These are phyloP conservation scores for Coemansia sp. DNA, from an alignment of 192 early-diverging fungal genomes.

Conservation along the genomic window DNA sequence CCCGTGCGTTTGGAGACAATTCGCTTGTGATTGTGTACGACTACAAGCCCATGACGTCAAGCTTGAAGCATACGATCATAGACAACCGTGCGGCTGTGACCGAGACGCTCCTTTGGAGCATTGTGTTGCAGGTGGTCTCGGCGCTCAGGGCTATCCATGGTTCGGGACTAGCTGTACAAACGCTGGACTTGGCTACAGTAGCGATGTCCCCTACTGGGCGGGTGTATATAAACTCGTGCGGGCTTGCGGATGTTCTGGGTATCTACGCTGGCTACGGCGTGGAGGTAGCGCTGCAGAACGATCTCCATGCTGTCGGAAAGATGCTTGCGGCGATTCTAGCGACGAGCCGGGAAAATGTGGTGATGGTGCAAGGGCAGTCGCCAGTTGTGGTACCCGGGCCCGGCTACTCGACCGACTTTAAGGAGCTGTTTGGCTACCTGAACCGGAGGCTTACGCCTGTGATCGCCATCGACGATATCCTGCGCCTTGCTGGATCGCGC, in stretches of 20 bases:
- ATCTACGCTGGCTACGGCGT: conserved; percentile 12
- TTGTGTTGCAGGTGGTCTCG: conserved; percentile 38
- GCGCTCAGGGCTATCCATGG: conserved; percentile 79
- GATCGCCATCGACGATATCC: conserved; percentile 40
- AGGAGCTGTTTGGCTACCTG: conserved; percentile 72
- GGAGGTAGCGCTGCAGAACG: conserved; percentile 28
- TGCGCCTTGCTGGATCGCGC: conserved; percentile 49
- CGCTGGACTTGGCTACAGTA: conserved; percentile 83
- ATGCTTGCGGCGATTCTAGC: conserved; percentile 28
- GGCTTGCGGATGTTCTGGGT: conserved; percentile 40
- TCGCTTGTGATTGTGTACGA: conserved; percentile 97
- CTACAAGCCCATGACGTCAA: conserved; percentile 72
- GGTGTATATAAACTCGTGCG: conserved; percentile 43
- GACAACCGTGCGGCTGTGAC: conserved; percentile 15
- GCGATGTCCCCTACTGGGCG: conserved; percentile 84
- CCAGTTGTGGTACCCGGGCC: conserved; percentile 73
- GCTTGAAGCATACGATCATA: conserved; percentile 26
- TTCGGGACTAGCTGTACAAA: conserved; percentile 76
- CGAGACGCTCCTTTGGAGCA: conserved; percentile 43
- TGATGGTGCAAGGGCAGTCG: conserved; percentile 23
- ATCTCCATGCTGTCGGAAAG: conserved; percentile 40
- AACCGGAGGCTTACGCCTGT: conserved; percentile 41
- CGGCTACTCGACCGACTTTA: conserved; percentile 78
- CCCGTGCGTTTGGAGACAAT: conserved; percentile 92
- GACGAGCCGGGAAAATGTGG: conserved; percentile 20